Base-by-base conservation (phyloP, 805 yeast genomes). In the Candida mattraensis region DNA sequence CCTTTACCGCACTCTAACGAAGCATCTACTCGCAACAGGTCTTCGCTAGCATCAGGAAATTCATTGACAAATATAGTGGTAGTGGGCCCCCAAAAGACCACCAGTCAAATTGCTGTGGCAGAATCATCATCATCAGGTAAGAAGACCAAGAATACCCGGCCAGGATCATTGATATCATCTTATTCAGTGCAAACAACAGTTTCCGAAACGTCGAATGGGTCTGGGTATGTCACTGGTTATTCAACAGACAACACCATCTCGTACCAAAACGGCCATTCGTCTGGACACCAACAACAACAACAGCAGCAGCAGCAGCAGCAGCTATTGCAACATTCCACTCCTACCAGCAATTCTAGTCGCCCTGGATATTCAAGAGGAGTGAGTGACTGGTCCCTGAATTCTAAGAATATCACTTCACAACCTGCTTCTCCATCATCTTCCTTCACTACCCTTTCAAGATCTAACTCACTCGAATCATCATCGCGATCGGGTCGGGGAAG, bases 81-180 rank as follows among this genome's bases (percentile, higher is more conserved):
- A 14, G 47, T 47, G 12, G 51, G 47, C 24, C 47, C 55, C 1
- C 37, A 41, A 3, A 28, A 33, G 21, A 18, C 18, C 38, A 28
- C 36, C 39, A 40, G 24, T 28, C 27, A 23, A 32, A 14, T 32
- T 20, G 35, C 15, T 18, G 18, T 51, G 37, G 51, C 27, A 5
- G 50, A 38, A 4, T 15, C 41, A 4, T 11, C 24, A 10, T 22
- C 27, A 7, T 7, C 61, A 20, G 41, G 35, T 29, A 42, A 50
- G 30, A 15, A 28, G n/a, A 36, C 45, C 18, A 37, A 40, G 51
- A 54, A 42, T 38, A 43, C 62, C 18, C 58, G 82, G 32, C 80
- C 81, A 4, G 63, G 66, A 0, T 77, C 83, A 1, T 65, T 69
- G 24, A 52, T 76, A 1, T 77, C 83, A 0, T 70, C 74, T 15